Evolutionary conservation across 352 stramenopile species (phyloP).

Genomic region (Elongisporangium prolatum): DNA sequence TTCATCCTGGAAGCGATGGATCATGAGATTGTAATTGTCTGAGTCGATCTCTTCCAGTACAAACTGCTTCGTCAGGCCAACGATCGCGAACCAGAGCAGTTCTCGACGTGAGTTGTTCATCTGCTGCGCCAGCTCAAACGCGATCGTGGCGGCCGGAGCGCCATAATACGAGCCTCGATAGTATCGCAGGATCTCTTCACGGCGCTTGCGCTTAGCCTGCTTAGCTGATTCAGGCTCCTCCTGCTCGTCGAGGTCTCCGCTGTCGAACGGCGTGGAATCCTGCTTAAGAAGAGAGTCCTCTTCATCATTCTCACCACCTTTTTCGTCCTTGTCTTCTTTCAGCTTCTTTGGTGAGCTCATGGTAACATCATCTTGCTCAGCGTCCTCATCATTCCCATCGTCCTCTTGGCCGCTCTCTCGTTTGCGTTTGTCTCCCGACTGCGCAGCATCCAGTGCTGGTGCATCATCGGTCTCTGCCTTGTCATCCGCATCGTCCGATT

Average conservation of each 20-base stretch:
- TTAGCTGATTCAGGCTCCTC: slow-evolving; percentile 24
- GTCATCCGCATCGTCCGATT: slow-evolving; percentile 7
- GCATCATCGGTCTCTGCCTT: slow-evolving; percentile 14
- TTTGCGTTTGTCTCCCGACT: slow-evolving; percentile 18
- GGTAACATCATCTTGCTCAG: slow-evolving; percentile 26
- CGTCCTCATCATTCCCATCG: slow-evolving; percentile 21
- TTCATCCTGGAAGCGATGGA: slow-evolving; percentile 89
- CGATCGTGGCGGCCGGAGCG: slow-evolving; percentile 64
- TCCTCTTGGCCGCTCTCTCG: slow-evolving; percentile 31
- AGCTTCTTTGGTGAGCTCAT: slow-evolving; percentile 17
- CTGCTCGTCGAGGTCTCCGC: slow-evolving; percentile 13
- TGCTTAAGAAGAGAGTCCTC: slow-evolving; percentile 8
- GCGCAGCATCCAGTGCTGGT: slow-evolving; percentile 4
- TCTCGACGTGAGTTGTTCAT: slow-evolving; percentile 85
- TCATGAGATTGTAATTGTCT: slow-evolving; percentile 90
- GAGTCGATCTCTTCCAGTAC: slow-evolving; percentile 91
- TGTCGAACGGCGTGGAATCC: slow-evolving; percentile 13
- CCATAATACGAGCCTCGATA: slow-evolving; percentile 92
- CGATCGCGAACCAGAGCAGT: slow-evolving; percentile 96
- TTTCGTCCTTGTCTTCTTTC: slow-evolving; percentile 23
- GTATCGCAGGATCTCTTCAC: slow-evolving; percentile 87
- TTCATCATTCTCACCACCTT: slow-evolving; percentile 12
- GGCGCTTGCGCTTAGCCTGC: slow-evolving; percentile 48
- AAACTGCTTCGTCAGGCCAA: slow-evolving; percentile 96
- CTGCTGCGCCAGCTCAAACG: slow-evolving; percentile 79